phyloP scores from a whole-genome alignment of 768 basidiomycete genomes.

The Leucocoprinus sp. region DNA sequence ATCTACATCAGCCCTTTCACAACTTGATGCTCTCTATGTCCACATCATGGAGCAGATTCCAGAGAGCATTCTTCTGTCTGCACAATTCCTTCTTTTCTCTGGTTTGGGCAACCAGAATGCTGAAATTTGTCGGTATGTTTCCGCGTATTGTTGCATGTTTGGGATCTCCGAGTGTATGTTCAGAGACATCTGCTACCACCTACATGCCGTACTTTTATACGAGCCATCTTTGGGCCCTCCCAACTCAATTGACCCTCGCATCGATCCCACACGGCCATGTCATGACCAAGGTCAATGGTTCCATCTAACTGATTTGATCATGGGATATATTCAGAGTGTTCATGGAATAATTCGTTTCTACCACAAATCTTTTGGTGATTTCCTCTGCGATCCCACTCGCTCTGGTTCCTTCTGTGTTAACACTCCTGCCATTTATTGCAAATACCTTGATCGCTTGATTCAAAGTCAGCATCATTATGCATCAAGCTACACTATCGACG shows the following conservation, averaged over 20 bases:
- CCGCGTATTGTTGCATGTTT: not conserved
- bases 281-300: not conserved
- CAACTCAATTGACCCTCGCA: not conserved
- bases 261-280: not conserved
- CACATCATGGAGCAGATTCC: not conserved
- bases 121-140: not conserved
- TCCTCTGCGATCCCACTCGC: not conserved
- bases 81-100: not conserved
- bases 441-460: not conserved
- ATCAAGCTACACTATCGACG: not conserved
- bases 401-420: not conserved
- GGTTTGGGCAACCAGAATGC: not conserved
- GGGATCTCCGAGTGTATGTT: not conserved
- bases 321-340: not conserved
- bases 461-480: not conserved
- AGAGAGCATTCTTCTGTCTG: not conserved
- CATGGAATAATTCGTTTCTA: not conserved
- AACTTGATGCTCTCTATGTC: constrained; percentile 14
- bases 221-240: not conserved
- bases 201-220: not conserved
- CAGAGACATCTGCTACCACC: not conserved
- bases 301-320: too few species aligned
- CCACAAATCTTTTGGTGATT: not conserved
- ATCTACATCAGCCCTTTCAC: not conserved
- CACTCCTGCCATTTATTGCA: not conserved